A percentile compares a stretch with the other conserved stretches of the same genome.
Evolutionary conservation across 306 rosid species (phyloP).

Genomic region (Ammopiptanthus mongolicus): DNA sequence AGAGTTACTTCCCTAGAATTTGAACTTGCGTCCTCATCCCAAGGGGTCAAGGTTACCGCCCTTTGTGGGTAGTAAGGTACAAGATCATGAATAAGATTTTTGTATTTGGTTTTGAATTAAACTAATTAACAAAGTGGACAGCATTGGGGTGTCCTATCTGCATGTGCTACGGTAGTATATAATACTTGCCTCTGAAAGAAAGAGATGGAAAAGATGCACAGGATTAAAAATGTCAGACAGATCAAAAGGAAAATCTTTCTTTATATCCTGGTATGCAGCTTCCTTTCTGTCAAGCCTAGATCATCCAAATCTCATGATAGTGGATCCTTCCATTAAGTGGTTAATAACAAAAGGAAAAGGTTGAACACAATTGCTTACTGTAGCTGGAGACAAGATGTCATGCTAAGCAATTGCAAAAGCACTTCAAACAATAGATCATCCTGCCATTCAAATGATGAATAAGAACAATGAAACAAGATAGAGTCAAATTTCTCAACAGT

Average conservation of each 20-base stretch:
- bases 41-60: not conserved
- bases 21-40: not conserved
- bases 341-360: slow-evolving; percentile 11
- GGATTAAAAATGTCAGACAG: slow-evolving; percentile 64
- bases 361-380: slow-evolving; percentile 45
- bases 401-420: slow-evolving; percentile 58
- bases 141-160: not conserved
- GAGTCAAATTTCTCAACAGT: slow-evolving; percentile 1
- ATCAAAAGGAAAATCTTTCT: slow-evolving; percentile 40
- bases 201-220: slow-evolving; percentile 69
- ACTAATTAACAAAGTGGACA: not conserved
- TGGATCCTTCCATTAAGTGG: not conserved
- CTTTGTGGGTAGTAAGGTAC: not conserved
- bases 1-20: not conserved
- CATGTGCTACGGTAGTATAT: not conserved
- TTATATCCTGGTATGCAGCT: slow-evolving; percentile 32
- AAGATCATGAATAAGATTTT: not conserved
- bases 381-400: slow-evolving; percentile 40
- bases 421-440: slow-evolving; percentile 88
- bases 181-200: slow-evolving; percentile 65
- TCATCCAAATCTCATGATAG: slow-evolving; percentile 21
- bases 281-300: slow-evolving; percentile 43
- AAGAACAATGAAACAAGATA: not conserved
- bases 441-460: slow-evolving; percentile 43
- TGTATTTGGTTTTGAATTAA: too few species aligned